Evolutionary conservation across 352 stramenopile genomes (phyloP).

Genomic region (Pythium monospermum): DNA sequence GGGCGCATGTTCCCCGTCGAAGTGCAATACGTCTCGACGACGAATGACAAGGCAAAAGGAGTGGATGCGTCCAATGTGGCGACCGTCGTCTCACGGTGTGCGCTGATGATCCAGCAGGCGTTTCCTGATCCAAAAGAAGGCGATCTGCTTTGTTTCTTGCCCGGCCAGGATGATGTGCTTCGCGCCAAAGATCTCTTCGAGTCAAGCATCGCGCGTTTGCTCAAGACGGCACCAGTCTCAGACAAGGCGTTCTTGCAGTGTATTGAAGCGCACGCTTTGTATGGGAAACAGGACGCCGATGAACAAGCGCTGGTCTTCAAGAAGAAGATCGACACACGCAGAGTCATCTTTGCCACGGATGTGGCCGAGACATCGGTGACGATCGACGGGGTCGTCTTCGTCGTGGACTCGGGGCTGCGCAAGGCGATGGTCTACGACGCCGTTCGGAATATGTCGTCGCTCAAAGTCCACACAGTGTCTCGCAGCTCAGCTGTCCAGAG

Average conservation of each 20-base stretch:
- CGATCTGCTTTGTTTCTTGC: constrained; percentile 27
- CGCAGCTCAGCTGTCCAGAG: constrained; percentile 34
- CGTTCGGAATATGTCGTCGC: constrained; percentile 48
- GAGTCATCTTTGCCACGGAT: constrained; percentile 73
- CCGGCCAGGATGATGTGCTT: constrained; percentile 21
- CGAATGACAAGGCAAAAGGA: background rate
- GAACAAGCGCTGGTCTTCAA: constrained; percentile 23
- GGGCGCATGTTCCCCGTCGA: constrained; percentile 32
- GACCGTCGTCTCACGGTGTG: constrained; percentile 9
- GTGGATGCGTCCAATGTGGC: constrained; percentile 10
- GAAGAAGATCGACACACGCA: constrained; percentile 28
- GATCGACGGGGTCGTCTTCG: constrained; percentile 81
- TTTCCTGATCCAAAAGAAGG: constrained; percentile 12
- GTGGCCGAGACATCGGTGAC: constrained; percentile 90
- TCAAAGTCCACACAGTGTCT: constrained; percentile 34
- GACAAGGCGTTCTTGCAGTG: constrained; percentile 5
- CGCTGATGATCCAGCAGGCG: constrained; percentile 11
- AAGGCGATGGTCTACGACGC: constrained; percentile 50
- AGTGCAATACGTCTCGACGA: constrained; percentile 6
- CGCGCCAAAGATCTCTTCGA: constrained; percentile 20
- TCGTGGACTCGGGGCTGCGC: constrained; percentile 24
- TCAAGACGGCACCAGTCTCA: background rate
- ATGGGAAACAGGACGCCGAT: constrained; percentile 20
- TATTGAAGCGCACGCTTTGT: constrained; percentile 9
- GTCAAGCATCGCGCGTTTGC: background rate